phyloP scores from a whole-genome alignment of 768 basidiomycete genomes.

The Infundibulicybe gibba region DNA sequence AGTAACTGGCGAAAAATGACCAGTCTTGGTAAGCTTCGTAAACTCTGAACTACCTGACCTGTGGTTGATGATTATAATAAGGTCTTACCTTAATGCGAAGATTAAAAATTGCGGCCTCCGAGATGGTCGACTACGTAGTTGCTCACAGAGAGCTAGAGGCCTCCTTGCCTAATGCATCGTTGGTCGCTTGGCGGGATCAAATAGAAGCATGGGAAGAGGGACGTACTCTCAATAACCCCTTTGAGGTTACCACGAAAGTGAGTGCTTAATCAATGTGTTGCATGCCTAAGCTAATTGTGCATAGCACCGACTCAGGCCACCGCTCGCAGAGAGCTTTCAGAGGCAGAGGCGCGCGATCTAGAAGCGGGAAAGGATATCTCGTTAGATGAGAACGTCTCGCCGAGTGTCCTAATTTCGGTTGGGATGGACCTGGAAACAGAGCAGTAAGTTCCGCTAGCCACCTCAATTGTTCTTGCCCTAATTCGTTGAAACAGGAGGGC shows the following conservation, averaged over 20 bases:
- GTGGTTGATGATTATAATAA: neutral
- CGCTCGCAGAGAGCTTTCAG: slow-evolving; percentile 4
- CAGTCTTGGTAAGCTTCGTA: neutral
- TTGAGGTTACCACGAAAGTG: neutral
- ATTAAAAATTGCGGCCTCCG: neutral
- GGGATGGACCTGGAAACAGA: slow-evolving; percentile 16
- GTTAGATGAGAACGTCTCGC: slow-evolving; percentile 8
- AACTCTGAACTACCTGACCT: neutral
- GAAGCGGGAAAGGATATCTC: slow-evolving; percentile 1
- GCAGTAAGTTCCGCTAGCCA: slow-evolving; percentile 11
- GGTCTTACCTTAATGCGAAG: neutral
- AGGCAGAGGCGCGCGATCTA: slow-evolving; percentile 4
- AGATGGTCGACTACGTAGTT: neutral
- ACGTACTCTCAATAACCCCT: slow-evolving; percentile 6
- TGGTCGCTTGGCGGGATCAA: slow-evolving; percentile 1
- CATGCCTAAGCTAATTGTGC: neutral
- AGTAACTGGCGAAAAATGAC: slow-evolving; percentile 20
- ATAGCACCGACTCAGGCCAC: slow-evolving; percentile 8
- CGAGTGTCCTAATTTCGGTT: slow-evolving; percentile 7
- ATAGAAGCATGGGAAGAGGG: slow-evolving; percentile 8
- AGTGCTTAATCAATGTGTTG: neutral
- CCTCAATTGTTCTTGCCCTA: neutral
- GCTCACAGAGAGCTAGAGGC: neutral
- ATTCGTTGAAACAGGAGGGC: no score
- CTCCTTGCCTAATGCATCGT: neutral